Evolutionary conservation across 2,329 filamentous ascomycete species (phyloP).

Genomic region (Penicillium digitatum): DNA sequence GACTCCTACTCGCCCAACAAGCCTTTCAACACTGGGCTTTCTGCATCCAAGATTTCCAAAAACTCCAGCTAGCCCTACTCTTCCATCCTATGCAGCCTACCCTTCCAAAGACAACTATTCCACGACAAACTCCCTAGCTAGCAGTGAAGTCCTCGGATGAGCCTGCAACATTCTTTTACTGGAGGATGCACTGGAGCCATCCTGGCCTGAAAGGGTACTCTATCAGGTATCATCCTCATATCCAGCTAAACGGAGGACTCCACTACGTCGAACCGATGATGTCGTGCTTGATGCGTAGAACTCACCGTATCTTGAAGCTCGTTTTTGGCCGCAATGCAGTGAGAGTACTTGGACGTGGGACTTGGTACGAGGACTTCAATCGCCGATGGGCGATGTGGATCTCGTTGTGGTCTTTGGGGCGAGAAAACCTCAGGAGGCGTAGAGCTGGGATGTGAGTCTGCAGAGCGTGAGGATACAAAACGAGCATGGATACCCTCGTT

Average conservation of each 20-base stretch:
- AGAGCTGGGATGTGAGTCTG: background rate
- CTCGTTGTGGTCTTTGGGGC: background rate
- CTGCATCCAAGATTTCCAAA: background rate
- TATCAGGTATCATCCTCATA: background rate
- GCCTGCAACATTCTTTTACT: background rate
- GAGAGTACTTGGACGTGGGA: background rate
- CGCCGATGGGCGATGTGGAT: background rate
- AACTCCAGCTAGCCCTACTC: background rate
- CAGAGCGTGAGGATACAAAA: background rate
- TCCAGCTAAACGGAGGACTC: background rate
- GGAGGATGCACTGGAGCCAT: background rate
- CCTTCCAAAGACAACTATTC: background rate
- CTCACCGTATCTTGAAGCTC: too few species aligned
- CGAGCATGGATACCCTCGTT: too few species aligned
- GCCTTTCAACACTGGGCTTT: background rate
- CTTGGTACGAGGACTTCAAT: background rate
- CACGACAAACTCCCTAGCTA: background rate
- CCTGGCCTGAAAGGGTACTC: background rate
- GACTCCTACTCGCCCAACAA: background rate
- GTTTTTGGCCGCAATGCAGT: background rate
- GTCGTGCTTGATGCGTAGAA: background rate
- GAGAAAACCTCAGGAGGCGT: background rate
- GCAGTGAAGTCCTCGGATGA: background rate
- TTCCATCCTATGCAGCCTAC: background rate
- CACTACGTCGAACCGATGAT: background rate